Evolutionary conservation across 352 stramenopile genomes (phyloP).

Genomic region (Phytophthora constricta): DNA sequence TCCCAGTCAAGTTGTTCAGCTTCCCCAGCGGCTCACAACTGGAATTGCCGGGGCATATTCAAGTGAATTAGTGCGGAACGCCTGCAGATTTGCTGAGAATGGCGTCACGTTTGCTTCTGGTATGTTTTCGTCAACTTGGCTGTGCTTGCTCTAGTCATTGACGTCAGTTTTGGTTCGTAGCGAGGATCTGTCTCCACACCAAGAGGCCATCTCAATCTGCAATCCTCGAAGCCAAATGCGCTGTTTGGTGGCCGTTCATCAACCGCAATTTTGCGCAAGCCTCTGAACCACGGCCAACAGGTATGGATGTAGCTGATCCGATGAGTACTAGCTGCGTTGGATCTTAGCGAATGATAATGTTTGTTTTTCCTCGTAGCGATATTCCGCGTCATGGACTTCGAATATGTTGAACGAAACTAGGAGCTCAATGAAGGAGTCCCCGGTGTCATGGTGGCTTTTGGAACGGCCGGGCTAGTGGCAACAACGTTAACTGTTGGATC

Average conservation of each 20-base stretch:
- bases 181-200: conserved; percentile 15
- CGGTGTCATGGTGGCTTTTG: conserved; percentile 94
- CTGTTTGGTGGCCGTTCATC: not conserved
- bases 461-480: conserved; percentile 89
- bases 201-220: not conserved
- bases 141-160: not conserved
- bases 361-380: conserved; percentile 19
- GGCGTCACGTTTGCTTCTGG: conserved; percentile 28
- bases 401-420: conserved; percentile 38
- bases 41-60: not conserved
- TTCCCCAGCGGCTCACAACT: not conserved
- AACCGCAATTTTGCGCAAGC: conserved; percentile 3
- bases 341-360: not conserved
- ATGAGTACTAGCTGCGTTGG: not conserved
- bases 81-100: conserved; percentile 11
- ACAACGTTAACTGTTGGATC: conserved; percentile 97
- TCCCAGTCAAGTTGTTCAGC: not conserved
- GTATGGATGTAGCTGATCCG: too few species aligned
- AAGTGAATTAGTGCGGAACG: not conserved
- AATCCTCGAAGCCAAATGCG: conserved; percentile 4
- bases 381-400: conserved; percentile 36
- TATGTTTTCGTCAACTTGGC: conserved; percentile 6
- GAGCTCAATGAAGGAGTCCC: conserved; percentile 46
- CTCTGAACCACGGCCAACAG: conserved; percentile 21
- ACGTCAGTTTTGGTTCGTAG: conserved; percentile 5